Evolutionary conservation across 163 green algal species (phyloP), one percentile per base, ranked within the genome.

Genomic region (Scenedesmus sp.): DNA sequence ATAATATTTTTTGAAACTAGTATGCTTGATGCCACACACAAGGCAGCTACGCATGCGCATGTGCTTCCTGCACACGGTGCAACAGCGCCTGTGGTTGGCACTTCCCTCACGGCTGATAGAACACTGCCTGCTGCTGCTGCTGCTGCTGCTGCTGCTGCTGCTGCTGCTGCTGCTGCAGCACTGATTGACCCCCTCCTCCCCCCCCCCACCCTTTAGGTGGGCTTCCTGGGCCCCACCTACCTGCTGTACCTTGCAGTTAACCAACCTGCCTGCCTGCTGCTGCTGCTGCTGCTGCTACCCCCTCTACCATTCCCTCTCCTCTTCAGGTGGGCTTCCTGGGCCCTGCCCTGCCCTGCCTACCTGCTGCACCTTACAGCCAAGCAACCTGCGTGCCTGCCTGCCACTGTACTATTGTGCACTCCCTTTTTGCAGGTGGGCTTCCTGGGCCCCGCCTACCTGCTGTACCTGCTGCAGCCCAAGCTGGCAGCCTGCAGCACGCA

Each of bases 371-470:
- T 83, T 59, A 8, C n/a, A 82, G 26, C 26, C 73, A 16, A 55
- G n/a, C 16, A 12, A 4, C 74, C 26, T 57, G 13, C 62, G 62
- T 73, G 62, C 62, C 62, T 73, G 9, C 18, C 64, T 23, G 64
- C 4, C 20, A 12, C 10, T 12, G 20, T 15, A 23, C 12, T 15
- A 73, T 73, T 15, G 55, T 56, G 0, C 9, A 2, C 18, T 64
- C 8, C 20, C 62, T 20, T 2, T 59, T 5, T 16, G 15, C 84
- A 90, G 86, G 66, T 60, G 9, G 55, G 86, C 87, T 91, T 91
- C 55, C 54, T 91, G 34, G 87, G 87, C 34, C 87, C 87, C 1
- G 87, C 87, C 54, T 60, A n/a, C 66, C 73, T 91, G 56, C 73
- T 91, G 23, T 62, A 74, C 57, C 87, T 76, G 54, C 73, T 91